Conservation (phyloP, 371 early-diverging fungal genomes). For the Syncephalastrum racemosum region DNA sequence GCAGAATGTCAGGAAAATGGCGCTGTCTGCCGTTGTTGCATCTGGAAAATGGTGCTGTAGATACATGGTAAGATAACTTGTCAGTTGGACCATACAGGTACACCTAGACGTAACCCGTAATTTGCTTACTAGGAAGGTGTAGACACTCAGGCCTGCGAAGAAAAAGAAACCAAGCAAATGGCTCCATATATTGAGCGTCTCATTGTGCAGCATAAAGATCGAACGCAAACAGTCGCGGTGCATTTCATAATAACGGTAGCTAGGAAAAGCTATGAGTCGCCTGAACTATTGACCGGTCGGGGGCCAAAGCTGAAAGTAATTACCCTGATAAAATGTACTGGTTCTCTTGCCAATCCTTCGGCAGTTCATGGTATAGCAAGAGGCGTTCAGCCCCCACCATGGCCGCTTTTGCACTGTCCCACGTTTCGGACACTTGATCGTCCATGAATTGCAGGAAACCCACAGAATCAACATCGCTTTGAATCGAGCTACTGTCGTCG, state of each 20-base stretch:
- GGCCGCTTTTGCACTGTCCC: constrained; percentile 52
- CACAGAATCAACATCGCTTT: too few relatives aligned
- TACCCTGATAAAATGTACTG: constrained; percentile 56
- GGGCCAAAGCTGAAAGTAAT: neutral
- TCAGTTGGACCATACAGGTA: too few relatives aligned
- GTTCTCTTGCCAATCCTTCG: constrained; percentile 65
- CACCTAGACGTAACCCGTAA: neutral
- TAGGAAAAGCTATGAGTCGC: constrained; percentile 13
- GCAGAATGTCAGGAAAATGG: constrained; percentile 57
- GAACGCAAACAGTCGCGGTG: constrained; percentile 52
- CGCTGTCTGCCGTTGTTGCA: constrained; percentile 46
- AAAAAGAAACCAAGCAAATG: constrained; percentile 63
- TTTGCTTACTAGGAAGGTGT: neutral
- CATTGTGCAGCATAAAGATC: constrained; percentile 68
- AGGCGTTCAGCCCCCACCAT: constrained; percentile 55
- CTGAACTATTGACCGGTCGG: neutral
- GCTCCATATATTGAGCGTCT: constrained; percentile 71
- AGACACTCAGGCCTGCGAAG: constrained; percentile 18
- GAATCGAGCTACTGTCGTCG: too few relatives aligned
- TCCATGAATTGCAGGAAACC: constrained; percentile 33
- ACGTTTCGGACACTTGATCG: constrained; percentile 43
- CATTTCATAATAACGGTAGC: constrained; percentile 55
- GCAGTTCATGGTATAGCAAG: constrained; percentile 57
- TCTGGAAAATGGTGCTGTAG: constrained; percentile 43
- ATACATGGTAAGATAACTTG: neutral